Evolutionary conservation across 768 basidiomycete genomes (phyloP).

Genomic region (Calocera viscosa): DNA sequence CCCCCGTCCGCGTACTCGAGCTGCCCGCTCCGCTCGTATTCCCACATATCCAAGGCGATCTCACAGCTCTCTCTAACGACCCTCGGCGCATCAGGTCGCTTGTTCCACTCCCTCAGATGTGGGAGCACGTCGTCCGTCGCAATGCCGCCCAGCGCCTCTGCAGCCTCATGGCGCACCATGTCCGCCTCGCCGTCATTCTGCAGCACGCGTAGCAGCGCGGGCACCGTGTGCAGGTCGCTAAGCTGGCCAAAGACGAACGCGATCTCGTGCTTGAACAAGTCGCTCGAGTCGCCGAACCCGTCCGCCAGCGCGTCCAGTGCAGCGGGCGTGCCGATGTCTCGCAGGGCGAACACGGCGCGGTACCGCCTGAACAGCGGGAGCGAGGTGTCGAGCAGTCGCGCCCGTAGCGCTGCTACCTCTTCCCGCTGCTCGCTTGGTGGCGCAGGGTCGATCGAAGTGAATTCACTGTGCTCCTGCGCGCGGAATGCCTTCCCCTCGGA

Average conservation of each 20-base stretch:
- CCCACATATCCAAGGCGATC: conserved; percentile 95
- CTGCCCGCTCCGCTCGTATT: conserved; percentile 27
- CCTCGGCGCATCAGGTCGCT: conserved; percentile 59
- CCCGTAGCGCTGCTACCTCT: conserved; percentile 43
- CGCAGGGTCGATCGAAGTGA: conserved; percentile 81
- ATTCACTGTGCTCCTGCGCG: conserved; percentile 28
- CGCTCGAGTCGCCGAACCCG: conserved; percentile 80
- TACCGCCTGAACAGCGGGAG: conserved; percentile 83
- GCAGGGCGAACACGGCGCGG: conserved; percentile 93
- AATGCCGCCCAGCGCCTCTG: conserved; percentile 96
- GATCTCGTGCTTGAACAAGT: conserved; percentile 95
- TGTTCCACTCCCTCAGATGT: conserved; percentile 74
- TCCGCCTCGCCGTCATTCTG: conserved; percentile 61
- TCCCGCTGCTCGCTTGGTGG: conserved; percentile 50
- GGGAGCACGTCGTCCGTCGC: conserved; percentile 84
- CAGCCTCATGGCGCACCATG: conserved; percentile 98
- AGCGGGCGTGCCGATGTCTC: conserved; percentile 75
- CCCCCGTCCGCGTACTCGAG: conserved; percentile 6
- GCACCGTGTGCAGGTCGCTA: conserved; percentile 75
- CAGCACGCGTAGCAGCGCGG: conserved; percentile 69
- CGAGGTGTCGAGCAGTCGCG: conserved; percentile 49
- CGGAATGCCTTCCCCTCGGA: conserved; percentile 18
- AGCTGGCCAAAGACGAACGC: conserved; percentile 98
- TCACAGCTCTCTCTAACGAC: conserved; percentile 95
- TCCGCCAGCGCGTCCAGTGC: conserved; percentile 85